Conservation (phyloP, 1,284 basidiomycete species). For the Boletellus sp. region DNA sequence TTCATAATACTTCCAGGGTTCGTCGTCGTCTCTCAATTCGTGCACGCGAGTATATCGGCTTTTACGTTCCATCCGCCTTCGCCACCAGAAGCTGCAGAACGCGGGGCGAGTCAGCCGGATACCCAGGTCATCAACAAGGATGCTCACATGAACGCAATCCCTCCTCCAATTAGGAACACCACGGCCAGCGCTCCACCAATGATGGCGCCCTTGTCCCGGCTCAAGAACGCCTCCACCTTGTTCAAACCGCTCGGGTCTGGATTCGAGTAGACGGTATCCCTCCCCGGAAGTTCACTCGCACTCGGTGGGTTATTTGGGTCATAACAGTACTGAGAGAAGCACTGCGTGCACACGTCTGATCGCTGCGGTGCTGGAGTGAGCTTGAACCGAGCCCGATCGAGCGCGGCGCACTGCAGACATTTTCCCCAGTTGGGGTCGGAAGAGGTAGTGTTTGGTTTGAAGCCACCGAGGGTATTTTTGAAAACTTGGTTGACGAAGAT, state of each 20-base stretch:
- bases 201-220: constrained; percentile 19
- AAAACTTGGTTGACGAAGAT: constrained; percentile 55
- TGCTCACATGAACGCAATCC: constrained; percentile 29
- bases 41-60: constrained; percentile 25
- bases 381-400: constrained; percentile 40
- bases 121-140: not conserved
- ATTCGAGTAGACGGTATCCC: constrained; percentile 19
- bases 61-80: constrained; percentile 20
- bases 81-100: constrained; percentile 30
- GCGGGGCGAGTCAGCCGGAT: constrained; percentile 1
- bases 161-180: constrained; percentile 11
- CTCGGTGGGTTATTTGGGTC: constrained; percentile 29
- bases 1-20: constrained; percentile 32
- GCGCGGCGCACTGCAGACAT: constrained; percentile 42
- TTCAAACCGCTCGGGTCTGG: constrained; percentile 23
- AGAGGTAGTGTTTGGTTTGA: constrained; percentile 43
- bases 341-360: constrained; percentile 26
- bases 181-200: constrained; percentile 22
- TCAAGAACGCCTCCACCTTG: constrained; percentile 24
- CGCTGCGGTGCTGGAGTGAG: constrained; percentile 14
- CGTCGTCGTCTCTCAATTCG: constrained; percentile 29
- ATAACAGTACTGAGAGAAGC: constrained; percentile 37
- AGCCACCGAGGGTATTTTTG: constrained; percentile 51
- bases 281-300: constrained; percentile 15
- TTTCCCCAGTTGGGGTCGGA: constrained; percentile 37